Evolutionary conservation across 2,329 filamentous ascomycete genomes (phyloP), one percentile per base, ranked within the genome.

Genomic region (Hysterium pulicare): DNA sequence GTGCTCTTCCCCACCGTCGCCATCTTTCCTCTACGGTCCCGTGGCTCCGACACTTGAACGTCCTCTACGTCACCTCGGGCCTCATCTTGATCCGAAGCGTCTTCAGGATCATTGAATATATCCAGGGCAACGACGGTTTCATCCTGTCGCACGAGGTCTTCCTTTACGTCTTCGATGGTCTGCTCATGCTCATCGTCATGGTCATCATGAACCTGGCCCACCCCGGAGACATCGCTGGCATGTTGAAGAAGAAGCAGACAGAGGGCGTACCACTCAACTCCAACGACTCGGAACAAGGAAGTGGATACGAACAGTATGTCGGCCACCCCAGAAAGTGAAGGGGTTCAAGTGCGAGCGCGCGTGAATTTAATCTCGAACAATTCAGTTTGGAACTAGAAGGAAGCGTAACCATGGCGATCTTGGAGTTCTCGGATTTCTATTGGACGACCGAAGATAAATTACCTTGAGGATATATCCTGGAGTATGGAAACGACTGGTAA

Each of bases 31-130:
- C 2, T 69, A 9, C 13, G 64, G 68, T 56, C 1, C 48, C 48
- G 2, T 62, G 59, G 58, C 52, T 54, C 46, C 62, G 61, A 38
- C 64, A 69, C 40, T 57, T 78, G 47, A 40, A 55, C 7, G 59
- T 62, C 0, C 62, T 79, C 9, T 78, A 78, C 49, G 35, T 51
- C 2, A 61, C 66, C 22, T 71, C 66, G 44, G 46, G 55, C 0
- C 55, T 78, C 15, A 78, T 79, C 51, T 57, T 79, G 45, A 40
- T 77, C 5, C 67, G 77, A 26, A 71, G 61, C 5, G 44, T 77
- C 2, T 76, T 76, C 40, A 67, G 76, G 23, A 62, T 77, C 8
- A 54, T 70, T 5, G 76, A 79, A 59, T 80, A 74, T 44, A 47
- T 61, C 0, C 55, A 69, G 49, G 74, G 75, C 1, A 61, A 67